Percentiles rank a stretch among this genome's conserved stretches.
phyloP scores from a whole-genome alignment of 257 asterid species.

The Penstemon newberryi region DNA sequence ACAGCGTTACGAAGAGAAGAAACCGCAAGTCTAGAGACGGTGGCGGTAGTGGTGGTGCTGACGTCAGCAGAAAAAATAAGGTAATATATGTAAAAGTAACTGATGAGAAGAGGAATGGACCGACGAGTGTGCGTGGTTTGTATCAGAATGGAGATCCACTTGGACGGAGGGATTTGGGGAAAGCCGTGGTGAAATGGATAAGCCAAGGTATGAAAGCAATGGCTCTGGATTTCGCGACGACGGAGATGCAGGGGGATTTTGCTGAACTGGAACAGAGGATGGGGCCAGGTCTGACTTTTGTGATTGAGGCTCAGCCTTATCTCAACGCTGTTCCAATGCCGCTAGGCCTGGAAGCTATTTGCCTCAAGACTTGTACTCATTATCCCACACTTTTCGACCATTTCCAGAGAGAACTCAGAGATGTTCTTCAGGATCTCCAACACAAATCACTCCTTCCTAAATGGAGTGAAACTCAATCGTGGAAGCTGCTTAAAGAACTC shows the following conservation, averaged over 20 bases:
- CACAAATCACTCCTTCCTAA: constrained; percentile 45
- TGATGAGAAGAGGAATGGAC: background rate
- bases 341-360: constrained; percentile 72
- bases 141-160: constrained; percentile 79
- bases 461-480: constrained; percentile 86
- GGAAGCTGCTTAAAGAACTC: constrained; percentile 85
- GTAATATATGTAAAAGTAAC: too few relatives aligned
- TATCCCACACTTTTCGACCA: constrained; percentile 95
- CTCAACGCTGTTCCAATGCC: constrained; percentile 91
- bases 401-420: constrained; percentile 94
- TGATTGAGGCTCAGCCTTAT: constrained; percentile 91
- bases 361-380: constrained; percentile 89
- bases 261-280: constrained; percentile 58
- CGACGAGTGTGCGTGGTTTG: constrained; percentile 39
- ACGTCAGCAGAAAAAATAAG: background rate
- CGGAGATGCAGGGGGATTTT: constrained; percentile 79
- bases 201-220: constrained; percentile 84
- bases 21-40: constrained; percentile 30
- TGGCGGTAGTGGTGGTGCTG: background rate
- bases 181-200: constrained; percentile 76
- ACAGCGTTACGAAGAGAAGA: constrained; percentile 37
- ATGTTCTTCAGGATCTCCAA: constrained; percentile 69
- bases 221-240: constrained; percentile 69
- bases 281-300: constrained; percentile 88
- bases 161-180: constrained; percentile 81